Evolutionary conservation across 176 grass and related monocot species (phyloP), one percentile per base, ranked within the genome.

Genomic region (Chloris gayana): DNA sequence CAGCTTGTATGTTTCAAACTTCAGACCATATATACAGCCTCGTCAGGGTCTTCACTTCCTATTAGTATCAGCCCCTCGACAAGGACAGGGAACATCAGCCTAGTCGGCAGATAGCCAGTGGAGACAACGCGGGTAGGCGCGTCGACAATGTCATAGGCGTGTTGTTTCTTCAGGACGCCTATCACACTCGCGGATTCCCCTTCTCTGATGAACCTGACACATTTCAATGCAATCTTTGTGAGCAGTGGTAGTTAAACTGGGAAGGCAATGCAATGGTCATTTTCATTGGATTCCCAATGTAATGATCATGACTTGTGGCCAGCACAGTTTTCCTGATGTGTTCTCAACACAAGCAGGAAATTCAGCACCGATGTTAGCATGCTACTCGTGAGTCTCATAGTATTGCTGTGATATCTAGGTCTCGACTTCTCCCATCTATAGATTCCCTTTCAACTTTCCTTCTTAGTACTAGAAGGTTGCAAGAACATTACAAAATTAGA

Each of bases 121-220:
- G 92, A 62, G 44, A 91, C 37, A 49, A 78, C 60, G 29, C 82
- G 79, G 4, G 33, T 25, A 0, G 86, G 75, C 5, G 88, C 82
- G 38, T 95, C 92, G 11, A 99, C 75, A 14, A 99, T 88, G 76
- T 95, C 90, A 9, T 47, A 79, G 17, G 86, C 62, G 61, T 93
- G 88, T 44, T 95, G 88, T 58, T 82, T 81, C 87, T 81, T 89
- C 21, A 95, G 71, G 56, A 99, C 77, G 21, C 96, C 96, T 35
- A 99, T 90, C 41, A 99, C 90, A 74, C 90, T 95, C 39, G 82
- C 80, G 32, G 76, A 86, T n/a, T 95, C 87, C 19, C 92, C 96
- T 27, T 99, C 96, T 74, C 87, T 93, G 71, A 95, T 85, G 66
- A 93, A 95, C 68, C 96, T 99, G 60, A 29, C 15, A 74, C 4